These are phyloP conservation scores for Saccharomycopsis schoenii DNA, from an alignment of 805 yeast genomes.

Conservation along the genomic window DNA sequence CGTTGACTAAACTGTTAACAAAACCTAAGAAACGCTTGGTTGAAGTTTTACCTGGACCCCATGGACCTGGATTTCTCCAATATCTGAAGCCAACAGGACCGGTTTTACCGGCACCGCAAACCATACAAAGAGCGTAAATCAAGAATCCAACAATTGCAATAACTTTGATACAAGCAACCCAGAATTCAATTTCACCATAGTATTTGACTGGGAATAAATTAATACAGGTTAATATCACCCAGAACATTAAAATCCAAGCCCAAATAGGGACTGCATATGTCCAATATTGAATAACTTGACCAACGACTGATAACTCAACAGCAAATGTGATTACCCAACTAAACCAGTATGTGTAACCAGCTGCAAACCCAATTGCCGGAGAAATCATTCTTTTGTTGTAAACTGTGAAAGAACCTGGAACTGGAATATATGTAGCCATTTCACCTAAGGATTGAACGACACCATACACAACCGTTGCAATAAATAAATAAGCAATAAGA, in stretches of 20 bases:
- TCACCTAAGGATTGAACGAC: slow-evolving; percentile 63
- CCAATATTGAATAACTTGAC: slow-evolving; percentile 45
- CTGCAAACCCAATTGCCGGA: slow-evolving; percentile 56
- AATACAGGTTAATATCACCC: slow-evolving; percentile 34
- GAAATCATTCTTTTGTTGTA: slow-evolving; percentile 53
- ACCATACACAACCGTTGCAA: slow-evolving; percentile 50
- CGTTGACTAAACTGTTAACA: slow-evolving; percentile 41
- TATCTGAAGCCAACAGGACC: slow-evolving; percentile 54
- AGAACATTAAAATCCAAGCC: slow-evolving; percentile 51
- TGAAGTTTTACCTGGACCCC: slow-evolving; percentile 45
- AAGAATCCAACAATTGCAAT: slow-evolving; percentile 46
- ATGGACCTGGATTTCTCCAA: slow-evolving; percentile 61
- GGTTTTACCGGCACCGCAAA: slow-evolving; percentile 44
- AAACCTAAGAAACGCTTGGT: slow-evolving; percentile 44
- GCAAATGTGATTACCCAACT: slow-evolving; percentile 66
- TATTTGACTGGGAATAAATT: slow-evolving; percentile 46
- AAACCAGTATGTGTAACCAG: slow-evolving; percentile 65
- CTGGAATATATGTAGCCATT: slow-evolving; percentile 65
- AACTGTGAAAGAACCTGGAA: slow-evolving; percentile 50
- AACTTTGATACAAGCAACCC: slow-evolving; percentile 45
- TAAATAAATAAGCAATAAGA: slow-evolving; percentile 49
- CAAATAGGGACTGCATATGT: slow-evolving; percentile 44
- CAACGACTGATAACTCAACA: slow-evolving; percentile 46
- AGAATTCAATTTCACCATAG: slow-evolving; percentile 50
- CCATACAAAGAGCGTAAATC: slow-evolving; percentile 43